Base-by-base conservation (phyloP, 2,329 filamentous ascomycete species). In the Hypoxylon sp. region DNA sequence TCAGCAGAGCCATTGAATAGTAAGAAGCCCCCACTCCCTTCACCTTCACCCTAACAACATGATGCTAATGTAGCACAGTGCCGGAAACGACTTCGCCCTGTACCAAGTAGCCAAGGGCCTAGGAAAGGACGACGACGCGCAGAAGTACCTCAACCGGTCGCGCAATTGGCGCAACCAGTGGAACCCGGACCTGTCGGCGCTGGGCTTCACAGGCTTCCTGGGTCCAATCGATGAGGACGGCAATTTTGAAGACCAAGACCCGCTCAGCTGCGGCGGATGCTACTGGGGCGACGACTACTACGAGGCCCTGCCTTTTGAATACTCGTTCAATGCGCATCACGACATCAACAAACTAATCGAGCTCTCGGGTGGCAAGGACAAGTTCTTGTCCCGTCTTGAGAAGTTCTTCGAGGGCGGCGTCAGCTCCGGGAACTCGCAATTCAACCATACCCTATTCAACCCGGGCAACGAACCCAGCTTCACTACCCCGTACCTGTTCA, bases 131-230 rank as follows among this genome's bases (percentile, higher is more conserved):
- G 78, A 79, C 0, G 87, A 90, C 46, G 85, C 87, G 3, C 68
- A 79, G 2, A 89, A 84, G 59, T 93, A 92, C 71, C 81, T 92
- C 26, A 80, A 85, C 50, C 86, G 90, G 8, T 91, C 89, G 0
- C 83, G 85, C 9, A 90, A 92, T 73, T 93, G 91, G 91, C 84
- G 88, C 14, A 92, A 92, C 74, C 90, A 92, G 71, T 93, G 90
- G 90, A 90, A 92, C 75, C 75, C 84, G 0, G 76, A 86, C 51
- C 84, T 88, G 48, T 82, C 81, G 0, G 87, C 87, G 0, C 82
- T 90, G 0, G 86, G 85, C 3, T 91, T 91, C 78, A 84, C 80
- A 0, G 91, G 91, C 0, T 93, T 93, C 75, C 80, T 93, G 3
- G 90, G 89, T 0, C 91, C 91, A 0, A 84, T 88, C 66, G 80